phyloP scores from a whole-genome alignment of 805 yeast species.

The Blastobotrys mokoenaii region DNA sequence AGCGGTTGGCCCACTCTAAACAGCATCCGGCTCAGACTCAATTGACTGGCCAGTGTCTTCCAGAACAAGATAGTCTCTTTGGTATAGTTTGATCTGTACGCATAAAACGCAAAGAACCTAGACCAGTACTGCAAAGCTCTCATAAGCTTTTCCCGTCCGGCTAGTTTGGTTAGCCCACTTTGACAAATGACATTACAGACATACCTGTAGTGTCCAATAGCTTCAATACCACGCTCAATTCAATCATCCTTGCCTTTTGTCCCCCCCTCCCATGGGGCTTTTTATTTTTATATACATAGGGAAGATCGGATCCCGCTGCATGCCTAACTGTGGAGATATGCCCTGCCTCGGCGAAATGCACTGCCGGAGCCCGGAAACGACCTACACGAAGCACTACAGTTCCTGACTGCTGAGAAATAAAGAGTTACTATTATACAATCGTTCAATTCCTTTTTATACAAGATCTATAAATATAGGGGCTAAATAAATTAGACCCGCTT shows the following conservation, averaged over 20 bases:
- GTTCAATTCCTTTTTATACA: too few relatives aligned
- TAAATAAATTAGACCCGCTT: slow-evolving; percentile 53
- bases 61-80: slow-evolving; percentile 39
- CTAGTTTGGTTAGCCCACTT: neutral
- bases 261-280: too few relatives aligned
- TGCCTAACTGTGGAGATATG: too few relatives aligned
- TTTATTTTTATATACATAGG: too few relatives aligned
- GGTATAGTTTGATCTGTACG: slow-evolving; percentile 47
- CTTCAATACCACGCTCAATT: neutral
- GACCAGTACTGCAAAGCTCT: slow-evolving; percentile 75
- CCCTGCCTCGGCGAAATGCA: too few relatives aligned
- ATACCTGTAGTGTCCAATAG: neutral
- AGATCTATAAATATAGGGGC: too few relatives aligned
- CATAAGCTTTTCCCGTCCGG: slow-evolving; percentile 71
- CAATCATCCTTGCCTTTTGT: too few relatives aligned
- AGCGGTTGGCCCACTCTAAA: slow-evolving; percentile 78
- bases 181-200: neutral
- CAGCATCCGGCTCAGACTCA: slow-evolving; percentile 70
- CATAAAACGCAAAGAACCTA: slow-evolving; percentile 61
- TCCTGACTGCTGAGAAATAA: too few relatives aligned
- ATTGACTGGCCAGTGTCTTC: slow-evolving; percentile 50
- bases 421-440: too few relatives aligned
- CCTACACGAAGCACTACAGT: too few relatives aligned
- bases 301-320: too few relatives aligned
- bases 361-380: too few relatives aligned